A percentile compares a stretch with the other conserved stretches of the same genome.
These are phyloP conservation scores for Hevea brasiliensis DNA, from an alignment of 345 rosid species.

Conservation along the genomic window DNA sequence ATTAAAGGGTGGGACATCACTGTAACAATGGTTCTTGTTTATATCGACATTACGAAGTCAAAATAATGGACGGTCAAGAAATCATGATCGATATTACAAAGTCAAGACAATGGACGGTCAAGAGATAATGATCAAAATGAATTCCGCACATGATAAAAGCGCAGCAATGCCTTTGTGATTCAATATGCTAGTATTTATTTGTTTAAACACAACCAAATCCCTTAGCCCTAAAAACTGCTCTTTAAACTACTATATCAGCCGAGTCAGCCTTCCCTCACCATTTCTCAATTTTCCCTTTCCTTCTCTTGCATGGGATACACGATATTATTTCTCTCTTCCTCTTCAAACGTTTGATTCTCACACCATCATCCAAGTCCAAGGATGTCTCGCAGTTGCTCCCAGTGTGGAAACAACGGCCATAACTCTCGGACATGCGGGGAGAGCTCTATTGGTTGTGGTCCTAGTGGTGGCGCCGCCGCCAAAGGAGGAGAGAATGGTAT, in stretches of 20 bases:
- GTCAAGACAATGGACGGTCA: slow-evolving; percentile 23
- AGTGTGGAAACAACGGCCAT: slow-evolving; percentile 73
- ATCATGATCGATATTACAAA: no score
- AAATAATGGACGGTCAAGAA: no score
- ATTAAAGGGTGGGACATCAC: background rate
- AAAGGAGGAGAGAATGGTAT: slow-evolving; percentile 41
- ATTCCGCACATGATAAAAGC: background rate
- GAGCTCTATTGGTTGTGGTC: slow-evolving; percentile 12
- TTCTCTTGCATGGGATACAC: slow-evolving; percentile 15
- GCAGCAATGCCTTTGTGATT: no score
- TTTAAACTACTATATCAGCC: slow-evolving; percentile 14
- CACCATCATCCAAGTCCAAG: background rate
- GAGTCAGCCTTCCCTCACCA: slow-evolving; percentile 1
- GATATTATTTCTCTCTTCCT: no score
- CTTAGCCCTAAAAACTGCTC: background rate
- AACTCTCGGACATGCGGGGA: slow-evolving; percentile 55
- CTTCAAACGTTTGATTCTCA: background rate
- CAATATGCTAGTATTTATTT: background rate
- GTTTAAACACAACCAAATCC: background rate
- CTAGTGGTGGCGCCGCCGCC: slow-evolving; percentile 14
- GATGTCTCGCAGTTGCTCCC: slow-evolving; percentile 63
- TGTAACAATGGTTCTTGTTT: slow-evolving; percentile 9
- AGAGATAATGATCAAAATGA: slow-evolving; percentile 5
- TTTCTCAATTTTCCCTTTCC: slow-evolving; percentile 1
- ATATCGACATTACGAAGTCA: slow-evolving; percentile 3